Conservation (phyloP, 2,329 filamentous ascomycete genomes). For the Lasiodiplodia citricola region DNA sequence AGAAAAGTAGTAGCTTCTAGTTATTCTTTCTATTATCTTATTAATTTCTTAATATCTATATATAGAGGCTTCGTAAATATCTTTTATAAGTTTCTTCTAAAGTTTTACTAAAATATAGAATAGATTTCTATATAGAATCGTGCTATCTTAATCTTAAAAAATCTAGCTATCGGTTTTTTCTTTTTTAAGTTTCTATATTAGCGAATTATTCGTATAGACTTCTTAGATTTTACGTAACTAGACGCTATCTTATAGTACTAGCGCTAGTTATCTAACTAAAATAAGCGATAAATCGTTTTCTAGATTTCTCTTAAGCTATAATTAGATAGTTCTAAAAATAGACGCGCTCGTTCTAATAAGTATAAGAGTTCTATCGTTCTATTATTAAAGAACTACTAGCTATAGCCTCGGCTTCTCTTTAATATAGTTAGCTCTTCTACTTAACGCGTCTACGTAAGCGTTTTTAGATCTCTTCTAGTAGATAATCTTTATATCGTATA, state of each 20-base stretch:
- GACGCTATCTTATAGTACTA: background rate
- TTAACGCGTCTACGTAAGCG: background rate
- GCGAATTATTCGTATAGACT: no score
- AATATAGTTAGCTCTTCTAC: background rate
- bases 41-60: background rate
- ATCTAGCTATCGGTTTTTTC: no score
- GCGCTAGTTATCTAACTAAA: background rate
- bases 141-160: no score
- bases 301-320: background rate
- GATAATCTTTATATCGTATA: constrained; percentile 5
- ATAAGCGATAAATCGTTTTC: background rate
- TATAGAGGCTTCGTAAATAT: no score
- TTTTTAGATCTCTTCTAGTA: background rate
- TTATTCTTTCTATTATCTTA: no score
- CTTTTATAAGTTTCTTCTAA: no score
- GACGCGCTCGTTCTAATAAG: no score
- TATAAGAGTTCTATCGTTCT: background rate
- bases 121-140: no score
- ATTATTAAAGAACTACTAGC: background rate
- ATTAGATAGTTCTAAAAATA: background rate
- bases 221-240: background rate
- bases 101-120: no score
- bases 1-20: no score
- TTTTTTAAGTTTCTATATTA: no score
- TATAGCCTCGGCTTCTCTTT: background rate